Percentiles rank a stretch among this genome's conserved stretches.
phyloP scores from a whole-genome alignment of 2,329 filamentous ascomycete genomes.

The Penicillium brasilianum region DNA sequence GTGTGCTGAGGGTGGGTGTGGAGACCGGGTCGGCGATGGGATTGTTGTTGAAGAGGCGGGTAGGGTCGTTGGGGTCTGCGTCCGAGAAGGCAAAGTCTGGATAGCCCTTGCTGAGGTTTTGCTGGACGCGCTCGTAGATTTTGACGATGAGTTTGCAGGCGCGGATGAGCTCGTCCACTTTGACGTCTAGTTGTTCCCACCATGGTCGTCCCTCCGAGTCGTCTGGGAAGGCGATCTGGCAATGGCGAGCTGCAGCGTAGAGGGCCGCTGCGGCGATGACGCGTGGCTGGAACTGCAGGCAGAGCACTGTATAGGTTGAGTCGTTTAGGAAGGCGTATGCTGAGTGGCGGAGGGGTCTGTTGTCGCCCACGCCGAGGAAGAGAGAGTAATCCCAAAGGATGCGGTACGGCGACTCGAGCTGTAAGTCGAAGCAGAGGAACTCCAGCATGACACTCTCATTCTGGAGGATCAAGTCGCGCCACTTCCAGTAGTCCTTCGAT shows the following conservation, averaged over 20 bases:
- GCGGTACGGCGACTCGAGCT: constrained; percentile 85
- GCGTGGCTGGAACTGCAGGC: constrained; percentile 76
- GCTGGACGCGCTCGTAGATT: constrained; percentile 53
- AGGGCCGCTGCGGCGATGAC: constrained; percentile 85
- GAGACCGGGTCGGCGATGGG: constrained; percentile 42
- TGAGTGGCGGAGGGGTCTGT: constrained; percentile 80
- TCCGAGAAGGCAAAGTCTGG: constrained; percentile 34
- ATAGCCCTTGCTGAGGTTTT: constrained; percentile 52
- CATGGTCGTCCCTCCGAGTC: constrained; percentile 78
- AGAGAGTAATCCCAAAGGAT: constrained; percentile 81
- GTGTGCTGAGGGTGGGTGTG: constrained; percentile 37
- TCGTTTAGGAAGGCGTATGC: constrained; percentile 96
- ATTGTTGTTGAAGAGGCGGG: constrained; percentile 37
- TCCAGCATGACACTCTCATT: constrained; percentile 94
- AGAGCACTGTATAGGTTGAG: constrained; percentile 80
- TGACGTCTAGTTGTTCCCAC: constrained; percentile 81
- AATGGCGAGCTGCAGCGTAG: constrained; percentile 82
- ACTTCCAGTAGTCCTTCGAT: constrained; percentile 97
- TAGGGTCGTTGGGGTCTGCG: constrained; percentile 31
- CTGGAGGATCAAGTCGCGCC: constrained; percentile 90
- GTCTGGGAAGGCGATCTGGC: constrained; percentile 71
- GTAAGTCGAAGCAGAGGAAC: constrained; percentile 89
- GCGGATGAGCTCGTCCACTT: constrained; percentile 69
- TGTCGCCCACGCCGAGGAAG: constrained; percentile 73
- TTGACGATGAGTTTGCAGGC: constrained; percentile 77